Evolutionary conservation across 371 early-diverging fungal species (phyloP), one percentile per base, ranked within the genome.

Genomic region (Mortierella sp.): DNA sequence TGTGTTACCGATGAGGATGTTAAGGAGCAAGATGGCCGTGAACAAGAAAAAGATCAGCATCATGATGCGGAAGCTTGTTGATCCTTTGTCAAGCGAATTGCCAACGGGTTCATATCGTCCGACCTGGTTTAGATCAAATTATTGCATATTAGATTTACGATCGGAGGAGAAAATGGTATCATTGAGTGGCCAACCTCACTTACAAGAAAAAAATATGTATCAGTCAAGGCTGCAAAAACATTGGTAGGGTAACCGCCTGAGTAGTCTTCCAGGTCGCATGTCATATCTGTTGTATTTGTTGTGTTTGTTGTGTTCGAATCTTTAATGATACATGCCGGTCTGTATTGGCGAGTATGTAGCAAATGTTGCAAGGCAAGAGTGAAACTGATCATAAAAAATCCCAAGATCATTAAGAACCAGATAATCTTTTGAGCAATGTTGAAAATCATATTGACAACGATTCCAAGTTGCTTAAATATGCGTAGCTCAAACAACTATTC

Each of bases 401-500:
- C 66, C 28, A 81, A 75, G 29, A 81, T 58, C 55, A 75, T 13
- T 22, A 74, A 54, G 63, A 81, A 74, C 81, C 81, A 81, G 12
- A 23, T 31, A 28, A 71, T 81, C 37, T 34, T 70, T 15, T 57
- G 58, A 2, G 75, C 57, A 42, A 81, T 81, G 26, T 75, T 81
- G 40, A 75, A n/a, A 43, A 81, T 75, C 35, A 75, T 75, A 54
- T 81, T 81, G 66, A 75, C 81, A 9, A 75, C 81, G 9, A 75
- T 61, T 23, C 81, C 81, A 23, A 81, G 69, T 58, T 75, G 75
- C 28, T 58, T 64, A 32, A 81, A 28, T 13, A 74, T 69, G 5
- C 81, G 71, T 19, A 81, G 56, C 45, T 81, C 81, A 26, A 81
- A 81, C 10, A 81, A 23, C 81, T 81, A 43, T 31, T n/a, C 7